Percentiles rank a stretch among this genome's conserved stretches.
Conservation (phyloP, 73 alveolate genomes). For the Halteria grandinella region DNA sequence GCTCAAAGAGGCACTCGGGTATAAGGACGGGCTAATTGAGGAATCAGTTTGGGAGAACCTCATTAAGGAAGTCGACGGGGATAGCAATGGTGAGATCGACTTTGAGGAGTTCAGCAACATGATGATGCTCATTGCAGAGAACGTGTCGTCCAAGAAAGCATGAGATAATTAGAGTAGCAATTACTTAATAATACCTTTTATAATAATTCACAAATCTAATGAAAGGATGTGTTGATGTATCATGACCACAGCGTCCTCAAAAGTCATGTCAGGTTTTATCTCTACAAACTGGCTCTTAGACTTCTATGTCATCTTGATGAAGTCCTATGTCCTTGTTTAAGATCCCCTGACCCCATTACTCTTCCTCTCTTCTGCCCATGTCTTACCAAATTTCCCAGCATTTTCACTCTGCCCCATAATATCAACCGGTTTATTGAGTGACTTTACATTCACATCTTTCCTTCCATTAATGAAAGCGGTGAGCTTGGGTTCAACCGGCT, state of each 20-base stretch:
- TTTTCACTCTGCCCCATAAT: neutral
- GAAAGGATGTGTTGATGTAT: slow-evolving; percentile 36
- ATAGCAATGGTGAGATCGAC: slow-evolving; percentile 83
- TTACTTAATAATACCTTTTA: no score
- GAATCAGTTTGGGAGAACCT: slow-evolving; percentile 80
- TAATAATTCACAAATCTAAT: slow-evolving; percentile 43
- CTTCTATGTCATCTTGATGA: slow-evolving; percentile 15
- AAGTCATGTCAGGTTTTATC: slow-evolving; percentile 38
- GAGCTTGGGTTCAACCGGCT: slow-evolving; percentile 36
- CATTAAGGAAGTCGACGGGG: slow-evolving; percentile 75
- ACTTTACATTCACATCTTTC: slow-evolving; percentile 13
- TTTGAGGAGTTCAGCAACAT: slow-evolving; percentile 77
- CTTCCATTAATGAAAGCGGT: slow-evolving; percentile 13
- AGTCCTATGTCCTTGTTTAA: slow-evolving; percentile 19
- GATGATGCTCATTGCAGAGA: slow-evolving; percentile 69
- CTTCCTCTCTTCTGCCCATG: neutral
- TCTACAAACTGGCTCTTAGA: slow-evolving; percentile 36
- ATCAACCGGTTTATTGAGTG: slow-evolving; percentile 47
- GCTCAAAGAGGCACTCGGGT: slow-evolving; percentile 74
- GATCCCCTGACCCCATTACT: no score
- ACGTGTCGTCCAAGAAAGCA: neutral
- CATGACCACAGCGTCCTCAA: slow-evolving; percentile 22
- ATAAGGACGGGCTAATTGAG: slow-evolving; percentile 60
- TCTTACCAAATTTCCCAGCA: no score
- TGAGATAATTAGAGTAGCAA: no score